Conservation (phyloP, 177 flowering plant species). For the Vitis hybrid region DNA sequence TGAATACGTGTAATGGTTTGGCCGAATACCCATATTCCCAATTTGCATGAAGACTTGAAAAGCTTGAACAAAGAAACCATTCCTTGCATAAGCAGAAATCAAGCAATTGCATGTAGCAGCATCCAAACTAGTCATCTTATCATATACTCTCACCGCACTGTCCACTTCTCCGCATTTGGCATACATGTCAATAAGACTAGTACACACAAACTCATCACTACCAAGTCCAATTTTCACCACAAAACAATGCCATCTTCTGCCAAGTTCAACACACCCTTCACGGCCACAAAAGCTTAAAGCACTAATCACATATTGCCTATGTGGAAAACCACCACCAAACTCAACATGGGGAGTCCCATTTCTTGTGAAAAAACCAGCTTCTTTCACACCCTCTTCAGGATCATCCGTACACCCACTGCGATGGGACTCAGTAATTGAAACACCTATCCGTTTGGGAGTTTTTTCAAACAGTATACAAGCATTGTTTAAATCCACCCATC, state of each 20-base stretch:
- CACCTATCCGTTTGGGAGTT: not conserved
- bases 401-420: not conserved
- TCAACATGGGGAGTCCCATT: not conserved
- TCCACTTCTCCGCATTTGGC: slow-evolving; percentile 23
- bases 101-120: slow-evolving; percentile 20
- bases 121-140: slow-evolving; percentile 13
- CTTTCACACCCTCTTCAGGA: not conserved
- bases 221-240: slow-evolving; percentile 18
- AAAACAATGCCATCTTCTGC: slow-evolving; percentile 19
- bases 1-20: slow-evolving; percentile 20
- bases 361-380: not conserved
- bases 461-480: slow-evolving; percentile 3
- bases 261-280: slow-evolving; percentile 12
- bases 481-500: not conserved
- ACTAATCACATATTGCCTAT: slow-evolving; percentile 9
- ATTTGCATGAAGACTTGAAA: slow-evolving; percentile 15
- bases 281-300: slow-evolving; percentile 9
- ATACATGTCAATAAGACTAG: slow-evolving; percentile 17
- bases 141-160: slow-evolving; percentile 15
- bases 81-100: slow-evolving; percentile 22
- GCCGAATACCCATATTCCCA: slow-evolving; percentile 12
- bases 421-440: not conserved
- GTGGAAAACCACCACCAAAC: not conserved
- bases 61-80: slow-evolving; percentile 23
- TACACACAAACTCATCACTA: slow-evolving; percentile 19